These are phyloP conservation scores for Cryptococcus floricola DNA, from an alignment of 1,284 basidiomycete genomes.

Conservation along the genomic window DNA sequence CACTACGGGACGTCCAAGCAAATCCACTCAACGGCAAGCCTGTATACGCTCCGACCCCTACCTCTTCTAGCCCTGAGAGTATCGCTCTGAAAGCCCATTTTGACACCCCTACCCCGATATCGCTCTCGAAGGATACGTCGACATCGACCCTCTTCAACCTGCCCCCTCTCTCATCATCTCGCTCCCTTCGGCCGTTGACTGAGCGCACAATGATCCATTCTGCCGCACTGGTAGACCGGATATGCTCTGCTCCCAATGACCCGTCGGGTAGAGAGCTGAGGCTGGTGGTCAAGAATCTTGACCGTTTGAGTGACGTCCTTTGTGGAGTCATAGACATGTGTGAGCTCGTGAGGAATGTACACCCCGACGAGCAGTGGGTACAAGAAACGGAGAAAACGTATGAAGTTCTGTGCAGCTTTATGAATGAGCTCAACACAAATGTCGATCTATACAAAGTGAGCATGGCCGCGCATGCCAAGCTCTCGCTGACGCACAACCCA, in stretches of 20 bases:
- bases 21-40: too few species aligned
- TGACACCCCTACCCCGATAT: conserved; percentile 15
- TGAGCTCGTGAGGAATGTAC: conserved; percentile 87
- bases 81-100: conserved; percentile 25
- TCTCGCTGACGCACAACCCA: conserved; percentile 9
- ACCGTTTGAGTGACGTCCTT: conserved; percentile 88
- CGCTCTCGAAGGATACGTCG: not conserved
- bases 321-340: conserved; percentile 96
- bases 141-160: conserved; percentile 42
- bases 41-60: too few species aligned
- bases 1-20: too few species aligned
- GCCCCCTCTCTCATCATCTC: conserved; percentile 34
- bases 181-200: conserved; percentile 36
- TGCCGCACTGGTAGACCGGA: conserved; percentile 48
- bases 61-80: conserved; percentile 2
- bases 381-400: conserved; percentile 81
- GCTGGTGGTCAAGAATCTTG: conserved; percentile 86
- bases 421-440: conserved; percentile 96
- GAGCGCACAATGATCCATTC: conserved; percentile 41
- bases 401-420: conserved; percentile 88
- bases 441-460: conserved; percentile 83
- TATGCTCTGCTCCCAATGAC: conserved; percentile 43
- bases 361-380: conserved; percentile 81
- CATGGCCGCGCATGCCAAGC: not conserved
- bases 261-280: conserved; percentile 59